phyloP scores from a whole-genome alignment of 2,329 filamentous ascomycete genomes.

The Phaeomoniella chlamydospora region DNA sequence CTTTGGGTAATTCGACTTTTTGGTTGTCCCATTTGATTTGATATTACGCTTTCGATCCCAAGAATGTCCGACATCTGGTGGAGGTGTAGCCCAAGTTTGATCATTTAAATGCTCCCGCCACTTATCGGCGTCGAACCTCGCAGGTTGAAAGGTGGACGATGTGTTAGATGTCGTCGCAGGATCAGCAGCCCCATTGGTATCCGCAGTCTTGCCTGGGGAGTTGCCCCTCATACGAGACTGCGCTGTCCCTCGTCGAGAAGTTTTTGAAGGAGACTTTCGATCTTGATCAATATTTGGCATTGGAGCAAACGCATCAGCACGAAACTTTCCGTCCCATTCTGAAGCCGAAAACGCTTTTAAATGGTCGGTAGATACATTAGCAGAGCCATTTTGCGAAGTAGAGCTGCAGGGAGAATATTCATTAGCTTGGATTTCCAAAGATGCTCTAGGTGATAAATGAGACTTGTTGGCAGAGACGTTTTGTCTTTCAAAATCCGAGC shows the following conservation, averaged over 20 bases:
- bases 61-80: conserved; percentile 13
- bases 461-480: too few species aligned
- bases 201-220: conserved; percentile 1
- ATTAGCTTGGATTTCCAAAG: too few species aligned
- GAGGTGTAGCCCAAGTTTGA: conserved; percentile 17
- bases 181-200: not conserved
- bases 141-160: conserved; percentile 16
- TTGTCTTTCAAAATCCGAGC: not conserved
- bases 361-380: not conserved
- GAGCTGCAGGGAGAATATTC: too few species aligned
- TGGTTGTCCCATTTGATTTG: conserved; percentile 12
- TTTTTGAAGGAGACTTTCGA: conserved; percentile 11
- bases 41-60: conserved; percentile 9
- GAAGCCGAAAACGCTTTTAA: conserved; percentile 21
- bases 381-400: not conserved
- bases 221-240: not conserved
- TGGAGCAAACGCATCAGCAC: conserved; percentile 19
- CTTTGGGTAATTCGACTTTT: conserved; percentile 14
- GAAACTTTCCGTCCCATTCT: conserved; percentile 23
- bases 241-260: conserved; percentile 6
- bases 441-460: too few species aligned
- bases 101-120: conserved; percentile 23
- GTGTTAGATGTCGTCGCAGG: conserved; percentile 7
- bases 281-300: conserved; percentile 10
- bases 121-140: conserved; percentile 21